These are phyloP conservation scores for Tricholoma hemisulphureum DNA, from an alignment of 768 basidiomycete genomes.

Conservation along the genomic window DNA sequence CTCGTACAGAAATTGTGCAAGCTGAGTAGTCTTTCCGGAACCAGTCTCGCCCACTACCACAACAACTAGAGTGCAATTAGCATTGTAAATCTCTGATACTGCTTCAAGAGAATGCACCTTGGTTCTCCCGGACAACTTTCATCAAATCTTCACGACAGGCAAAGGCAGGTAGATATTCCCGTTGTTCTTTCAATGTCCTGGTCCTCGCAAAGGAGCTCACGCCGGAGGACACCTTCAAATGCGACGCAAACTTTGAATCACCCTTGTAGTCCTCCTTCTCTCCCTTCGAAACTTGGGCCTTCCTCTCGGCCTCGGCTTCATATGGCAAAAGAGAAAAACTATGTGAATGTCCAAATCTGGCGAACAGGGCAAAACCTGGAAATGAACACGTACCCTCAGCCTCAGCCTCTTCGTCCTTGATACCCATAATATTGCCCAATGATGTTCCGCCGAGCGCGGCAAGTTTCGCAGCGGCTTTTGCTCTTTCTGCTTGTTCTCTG, in stretches of 20 bases:
- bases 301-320: conserved; percentile 56
- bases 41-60: conserved; percentile 99
- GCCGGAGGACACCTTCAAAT: conserved; percentile 77
- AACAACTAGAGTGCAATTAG: conserved; percentile 52
- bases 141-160: conserved; percentile 94
- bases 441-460: conserved; percentile 89
- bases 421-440: conserved; percentile 97
- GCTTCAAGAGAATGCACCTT: conserved; percentile 54
- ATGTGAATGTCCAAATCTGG: conserved; percentile 80
- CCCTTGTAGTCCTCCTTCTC: conserved; percentile 78
- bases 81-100: background rate
- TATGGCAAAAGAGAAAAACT: conserved; percentile 41
- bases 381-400: conserved; percentile 71
- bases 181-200: conserved; percentile 88
- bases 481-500: conserved; percentile 92
- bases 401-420: conserved; percentile 91
- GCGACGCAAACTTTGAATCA: conserved; percentile 96
- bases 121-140: conserved; percentile 87
- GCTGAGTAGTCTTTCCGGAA: conserved; percentile 97
- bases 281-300: conserved; percentile 49
- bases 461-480: conserved; percentile 94
- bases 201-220: conserved; percentile 79
- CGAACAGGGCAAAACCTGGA: conserved; percentile 18
- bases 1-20: conserved; percentile 94
- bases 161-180: conserved; percentile 97